These are phyloP conservation scores for Fusarium albidum DNA, from an alignment of 2,329 filamentous ascomycete species.

Conservation along the genomic window DNA sequence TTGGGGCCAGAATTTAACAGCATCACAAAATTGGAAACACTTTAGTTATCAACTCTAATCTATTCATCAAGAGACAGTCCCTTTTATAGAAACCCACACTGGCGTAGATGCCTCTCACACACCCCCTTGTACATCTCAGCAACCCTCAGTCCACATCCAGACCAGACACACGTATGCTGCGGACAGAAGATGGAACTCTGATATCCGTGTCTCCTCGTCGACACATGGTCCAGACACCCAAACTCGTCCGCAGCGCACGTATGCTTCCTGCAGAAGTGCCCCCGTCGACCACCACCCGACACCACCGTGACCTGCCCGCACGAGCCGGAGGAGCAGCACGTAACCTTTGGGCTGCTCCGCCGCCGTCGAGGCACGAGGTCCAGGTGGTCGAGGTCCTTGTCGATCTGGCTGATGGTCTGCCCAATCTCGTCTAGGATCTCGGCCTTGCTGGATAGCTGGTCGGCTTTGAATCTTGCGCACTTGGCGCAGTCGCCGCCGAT, in stretches of 20 bases:
- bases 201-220: background rate
- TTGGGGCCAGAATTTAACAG: background rate
- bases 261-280: conserved; percentile 29
- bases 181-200: conserved; percentile 12
- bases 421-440: background rate
- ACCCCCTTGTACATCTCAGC: background rate
- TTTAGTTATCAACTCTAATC: background rate
- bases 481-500: conserved; percentile 3
- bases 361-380: too few species aligned
- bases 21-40: too few species aligned
- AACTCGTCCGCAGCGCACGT: conserved; percentile 26
- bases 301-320: background rate
- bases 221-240: conserved; percentile 22
- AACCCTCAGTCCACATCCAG: conserved; percentile 3
- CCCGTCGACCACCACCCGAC: conserved; percentile 2
- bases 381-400: background rate
- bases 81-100: too few species aligned
- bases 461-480: background rate
- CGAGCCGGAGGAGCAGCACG: conserved; percentile 11
- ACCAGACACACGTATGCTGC: conserved; percentile 10
- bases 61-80: too few species aligned
- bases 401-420: background rate
- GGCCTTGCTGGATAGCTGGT: conserved; percentile 1
- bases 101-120: conserved; percentile 13
- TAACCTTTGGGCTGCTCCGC: too few species aligned